Base-by-base conservation (phyloP, 176 grass and related monocot genomes). In the Carex parvula region DNA sequence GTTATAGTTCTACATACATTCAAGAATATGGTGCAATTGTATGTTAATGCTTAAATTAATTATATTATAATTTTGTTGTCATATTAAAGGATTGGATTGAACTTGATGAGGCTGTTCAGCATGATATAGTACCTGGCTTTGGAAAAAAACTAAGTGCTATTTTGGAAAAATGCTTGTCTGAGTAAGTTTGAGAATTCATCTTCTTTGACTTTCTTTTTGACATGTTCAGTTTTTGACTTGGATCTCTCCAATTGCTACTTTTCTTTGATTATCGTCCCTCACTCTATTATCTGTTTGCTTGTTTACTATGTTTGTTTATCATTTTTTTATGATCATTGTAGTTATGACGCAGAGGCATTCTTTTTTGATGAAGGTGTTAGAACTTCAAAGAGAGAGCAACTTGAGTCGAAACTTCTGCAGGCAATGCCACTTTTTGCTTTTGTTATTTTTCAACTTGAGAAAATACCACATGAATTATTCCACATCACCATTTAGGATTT, bases 301-400 rank as follows among this genome's bases (percentile, higher is more conserved):
- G n/a, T 73, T 67, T 26, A 81, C 67, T 55, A 56, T 1, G n/a
- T 70, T 73, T 41, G 1, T 8, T 42, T 42, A 42, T 70, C 3
- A 13, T 24, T 80, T 60, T 64, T 69, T 69, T 35, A 83, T 83
- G 62, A 67, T 69, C 46, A 5, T 46, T 86, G 35, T 86, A 99
- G 97, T 20, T 99, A 99, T 85, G 93, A 99, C 57, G 85, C 86
- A 81, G 97, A 99, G 63, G 91, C 90, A 86, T 86, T 99, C 70
- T 99, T 89, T 89, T 99, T 99, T 87, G 97, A 99, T 87, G 97
- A 99, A 91, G 91, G 91, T 87, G 93, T 99, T 20, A 93, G 90
- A 89, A 94, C 73, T 79, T 92, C 93, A 18, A 99, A 99, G 92
- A 92, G 90, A 60, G 80, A 96, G 6, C 93, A 99, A 84, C 91